Conservation (phyloP, 164 flowering plant genomes). For the Vitis rupestris region DNA sequence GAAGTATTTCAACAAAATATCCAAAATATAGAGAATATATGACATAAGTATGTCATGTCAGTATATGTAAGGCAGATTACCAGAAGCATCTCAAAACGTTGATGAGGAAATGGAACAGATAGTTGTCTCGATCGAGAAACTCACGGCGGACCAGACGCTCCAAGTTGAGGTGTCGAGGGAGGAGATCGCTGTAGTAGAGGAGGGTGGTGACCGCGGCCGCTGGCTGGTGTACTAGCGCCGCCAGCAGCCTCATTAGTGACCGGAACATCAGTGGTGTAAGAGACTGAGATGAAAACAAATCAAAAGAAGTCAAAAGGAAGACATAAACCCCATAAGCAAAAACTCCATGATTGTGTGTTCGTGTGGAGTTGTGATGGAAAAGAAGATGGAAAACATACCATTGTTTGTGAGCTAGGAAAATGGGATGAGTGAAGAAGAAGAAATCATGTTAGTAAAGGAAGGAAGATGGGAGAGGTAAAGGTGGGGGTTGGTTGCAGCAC, state of each 20-base stretch:
- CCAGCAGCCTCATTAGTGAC: slow-evolving; percentile 24
- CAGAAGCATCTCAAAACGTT: slow-evolving; percentile 32
- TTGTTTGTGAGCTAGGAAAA: neutral
- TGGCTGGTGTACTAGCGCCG: slow-evolving; percentile 23
- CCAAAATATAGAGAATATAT: no score
- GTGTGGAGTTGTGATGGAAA: neutral
- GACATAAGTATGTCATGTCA: no score
- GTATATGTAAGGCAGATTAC: neutral
- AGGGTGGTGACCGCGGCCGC: slow-evolving; percentile 24
- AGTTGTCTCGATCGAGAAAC: slow-evolving; percentile 23
- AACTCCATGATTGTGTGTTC: neutral
- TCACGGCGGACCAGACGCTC: slow-evolving; percentile 29
- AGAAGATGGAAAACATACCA: slow-evolving; percentile 7
- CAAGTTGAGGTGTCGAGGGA: slow-evolving; percentile 27
- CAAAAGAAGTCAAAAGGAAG: neutral
- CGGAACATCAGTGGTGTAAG: slow-evolving; percentile 25
- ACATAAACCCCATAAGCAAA: neutral
- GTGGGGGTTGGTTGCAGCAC: neutral
- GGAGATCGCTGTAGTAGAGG: slow-evolving; percentile 33
- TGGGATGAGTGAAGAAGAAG: neutral
- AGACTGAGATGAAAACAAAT: slow-evolving; percentile 8
- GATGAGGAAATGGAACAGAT: slow-evolving; percentile 29
- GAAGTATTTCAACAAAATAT: no score
- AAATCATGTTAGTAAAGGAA: neutral
- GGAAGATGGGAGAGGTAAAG: neutral